Evolutionary conservation across 106 monocot genomes (phyloP).

Genomic region (Hemerocallis citrina): DNA sequence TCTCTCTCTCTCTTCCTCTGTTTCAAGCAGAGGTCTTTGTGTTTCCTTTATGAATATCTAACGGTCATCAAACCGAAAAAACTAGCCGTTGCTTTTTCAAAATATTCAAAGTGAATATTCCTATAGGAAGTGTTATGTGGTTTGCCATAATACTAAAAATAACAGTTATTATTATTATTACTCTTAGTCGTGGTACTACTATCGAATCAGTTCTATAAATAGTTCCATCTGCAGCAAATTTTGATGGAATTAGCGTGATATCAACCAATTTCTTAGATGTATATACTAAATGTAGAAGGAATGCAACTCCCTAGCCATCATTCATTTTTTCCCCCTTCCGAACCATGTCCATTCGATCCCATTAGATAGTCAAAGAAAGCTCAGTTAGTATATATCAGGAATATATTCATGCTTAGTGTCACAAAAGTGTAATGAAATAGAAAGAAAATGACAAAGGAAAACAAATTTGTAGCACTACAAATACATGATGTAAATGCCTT

Average conservation of each 20-base stretch:
- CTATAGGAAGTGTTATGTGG: neutral
- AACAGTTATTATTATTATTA: too few relatives aligned
- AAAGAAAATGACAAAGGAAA: too few relatives aligned
- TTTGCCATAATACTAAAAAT: neutral
- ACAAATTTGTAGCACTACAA: too few relatives aligned
- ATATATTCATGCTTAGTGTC: neutral
- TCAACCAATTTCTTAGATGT: neutral
- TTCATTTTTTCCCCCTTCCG: neutral
- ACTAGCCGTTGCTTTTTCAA: slow-evolving; percentile 5
- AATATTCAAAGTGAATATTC: neutral
- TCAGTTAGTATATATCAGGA: neutral
- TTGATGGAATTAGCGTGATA: neutral
- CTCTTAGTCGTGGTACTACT: neutral
- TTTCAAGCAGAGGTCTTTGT: neutral
- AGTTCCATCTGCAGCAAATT: neutral
- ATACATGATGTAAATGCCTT: too few relatives aligned
- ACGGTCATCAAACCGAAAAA: neutral
- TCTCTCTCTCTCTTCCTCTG: neutral
- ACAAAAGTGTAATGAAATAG: slow-evolving; percentile 3
- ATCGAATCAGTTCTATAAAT: neutral
- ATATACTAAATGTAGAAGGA: slow-evolving; percentile 1
- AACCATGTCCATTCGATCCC: neutral
- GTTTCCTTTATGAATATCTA: neutral
- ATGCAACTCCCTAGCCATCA: neutral
- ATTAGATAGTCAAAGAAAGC: neutral